Conservation (phyloP, 75 land plant genomes). For the Cryptomeria japonica region DNA sequence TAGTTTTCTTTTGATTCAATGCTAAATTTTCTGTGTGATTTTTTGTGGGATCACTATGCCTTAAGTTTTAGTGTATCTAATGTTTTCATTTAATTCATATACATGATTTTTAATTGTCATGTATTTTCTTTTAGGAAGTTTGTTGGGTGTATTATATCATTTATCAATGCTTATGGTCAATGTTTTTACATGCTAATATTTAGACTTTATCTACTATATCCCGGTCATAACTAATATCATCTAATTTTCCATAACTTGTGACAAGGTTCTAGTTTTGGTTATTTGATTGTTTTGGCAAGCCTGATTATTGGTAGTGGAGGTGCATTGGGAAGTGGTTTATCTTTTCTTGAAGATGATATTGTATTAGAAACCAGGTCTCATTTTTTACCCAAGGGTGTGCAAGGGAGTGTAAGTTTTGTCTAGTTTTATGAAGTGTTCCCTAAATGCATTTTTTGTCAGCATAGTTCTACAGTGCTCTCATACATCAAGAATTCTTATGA, state of each 20-base stretch:
- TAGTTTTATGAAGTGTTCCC: no score
- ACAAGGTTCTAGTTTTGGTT: background rate
- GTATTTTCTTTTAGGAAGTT: background rate
- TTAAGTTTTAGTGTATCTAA: background rate
- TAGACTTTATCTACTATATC: background rate
- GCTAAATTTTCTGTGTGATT: background rate
- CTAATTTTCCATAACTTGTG: background rate
- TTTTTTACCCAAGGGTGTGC: constrained; percentile 11
- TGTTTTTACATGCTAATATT: background rate
- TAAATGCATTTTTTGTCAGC: no score
- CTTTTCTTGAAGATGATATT: constrained; percentile 4
- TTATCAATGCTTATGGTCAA: background rate
- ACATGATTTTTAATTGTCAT: background rate
- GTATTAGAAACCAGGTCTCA: constrained; percentile 7
- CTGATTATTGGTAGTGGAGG: constrained; percentile 1
- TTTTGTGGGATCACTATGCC: background rate
- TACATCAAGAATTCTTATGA: background rate
- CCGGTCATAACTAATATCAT: background rate
- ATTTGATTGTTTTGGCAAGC: constrained; percentile 7
- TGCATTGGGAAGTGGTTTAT: constrained; percentile 1
- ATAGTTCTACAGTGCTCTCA: background rate
- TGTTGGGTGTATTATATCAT: background rate
- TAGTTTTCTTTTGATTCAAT: background rate
- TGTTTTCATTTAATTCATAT: background rate
- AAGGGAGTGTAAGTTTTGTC: background rate